A percentile compares a stretch with the other conserved stretches of the same genome.
Evolutionary conservation across 352 stramenopile genomes (phyloP).

Genomic region (Phytopythium sindhum): DNA sequence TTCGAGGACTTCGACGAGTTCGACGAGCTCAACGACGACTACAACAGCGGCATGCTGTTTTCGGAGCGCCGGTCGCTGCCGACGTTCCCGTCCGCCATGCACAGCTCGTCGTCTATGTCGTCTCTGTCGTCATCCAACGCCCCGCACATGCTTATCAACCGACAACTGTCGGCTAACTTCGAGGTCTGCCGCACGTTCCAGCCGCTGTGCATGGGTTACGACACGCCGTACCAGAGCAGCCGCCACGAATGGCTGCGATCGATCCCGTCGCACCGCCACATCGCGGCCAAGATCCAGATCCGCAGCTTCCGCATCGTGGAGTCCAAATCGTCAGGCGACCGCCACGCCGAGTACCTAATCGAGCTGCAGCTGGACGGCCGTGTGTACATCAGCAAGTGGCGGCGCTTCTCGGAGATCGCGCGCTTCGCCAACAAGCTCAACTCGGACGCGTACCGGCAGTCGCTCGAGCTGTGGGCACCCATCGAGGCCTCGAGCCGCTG

Average conservation of each 20-base stretch:
- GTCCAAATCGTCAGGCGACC: slow-evolving; percentile 31
- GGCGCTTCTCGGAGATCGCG: slow-evolving; percentile 69
- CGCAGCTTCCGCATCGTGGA: slow-evolving; percentile 83
- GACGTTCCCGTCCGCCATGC: slow-evolving; percentile 19
- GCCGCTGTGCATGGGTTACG: slow-evolving; percentile 47
- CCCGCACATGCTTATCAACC: slow-evolving; percentile 35
- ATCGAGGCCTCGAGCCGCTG: slow-evolving; percentile 61
- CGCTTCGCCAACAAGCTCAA: slow-evolving; percentile 59
- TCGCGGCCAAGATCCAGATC: slow-evolving; percentile 77
- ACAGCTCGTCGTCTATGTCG: slow-evolving; percentile 17
- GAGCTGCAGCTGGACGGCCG: slow-evolving; percentile 72
- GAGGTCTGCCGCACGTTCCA: slow-evolving; percentile 72
- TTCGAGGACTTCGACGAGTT: slow-evolving; percentile 81
- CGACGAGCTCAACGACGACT: slow-evolving; percentile 43
- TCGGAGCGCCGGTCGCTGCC: slow-evolving; percentile 30
- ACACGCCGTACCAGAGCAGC: slow-evolving; percentile 60
- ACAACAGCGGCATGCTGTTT: slow-evolving; percentile 25
- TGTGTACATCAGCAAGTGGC: slow-evolving; percentile 66
- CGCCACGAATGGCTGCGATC: slow-evolving; percentile 59
- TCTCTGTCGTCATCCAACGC: slow-evolving; percentile 5
- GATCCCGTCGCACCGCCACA: slow-evolving; percentile 68
- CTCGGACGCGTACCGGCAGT: slow-evolving; percentile 49
- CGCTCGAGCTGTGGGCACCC: slow-evolving; percentile 49
- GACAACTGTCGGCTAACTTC: slow-evolving; percentile 60
- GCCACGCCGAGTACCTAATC: slow-evolving; percentile 80